phyloP scores from a whole-genome alignment of 495 filamentous ascomycete genomes.

The Antarctomyces pellizariae region DNA sequence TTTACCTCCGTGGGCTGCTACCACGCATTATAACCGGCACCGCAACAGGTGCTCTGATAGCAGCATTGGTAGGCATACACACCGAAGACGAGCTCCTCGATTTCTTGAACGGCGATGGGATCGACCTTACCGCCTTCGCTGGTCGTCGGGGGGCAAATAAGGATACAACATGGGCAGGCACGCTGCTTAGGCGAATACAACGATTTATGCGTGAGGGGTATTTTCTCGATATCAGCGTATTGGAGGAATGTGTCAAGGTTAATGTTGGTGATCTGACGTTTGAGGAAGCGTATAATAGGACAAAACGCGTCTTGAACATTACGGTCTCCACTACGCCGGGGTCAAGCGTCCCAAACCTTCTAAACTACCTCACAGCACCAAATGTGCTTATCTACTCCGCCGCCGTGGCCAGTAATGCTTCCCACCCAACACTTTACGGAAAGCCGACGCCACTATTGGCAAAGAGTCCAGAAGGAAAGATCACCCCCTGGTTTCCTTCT shows the following conservation, averaged over 20 bases:
- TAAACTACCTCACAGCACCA: constrained; percentile 87
- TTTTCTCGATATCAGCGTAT: constrained; percentile 56
- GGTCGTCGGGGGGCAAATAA: constrained; percentile 11
- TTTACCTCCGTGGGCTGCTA: constrained; percentile 62
- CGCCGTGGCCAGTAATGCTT: constrained; percentile 75
- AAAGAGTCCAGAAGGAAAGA: constrained; percentile 56
- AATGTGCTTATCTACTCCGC: constrained; percentile 93
- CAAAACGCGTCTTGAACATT: constrained; percentile 78
- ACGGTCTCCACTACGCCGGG: constrained; percentile 55
- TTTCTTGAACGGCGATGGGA: constrained; percentile 53
- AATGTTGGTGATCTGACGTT: constrained; percentile 86
- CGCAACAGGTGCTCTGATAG: constrained; percentile 75
- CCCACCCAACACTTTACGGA: constrained; percentile 37
- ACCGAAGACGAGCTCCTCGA: constrained; percentile 63
- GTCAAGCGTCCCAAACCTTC: constrained; percentile 57
- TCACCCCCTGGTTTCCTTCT: constrained; percentile 55
- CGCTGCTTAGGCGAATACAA: constrained; percentile 32
- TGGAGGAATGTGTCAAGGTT: constrained; percentile 66
- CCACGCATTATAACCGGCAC: constrained; percentile 85
- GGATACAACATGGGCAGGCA: constrained; percentile 23
- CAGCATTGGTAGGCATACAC: constrained; percentile 72
- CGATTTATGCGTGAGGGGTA: constrained; percentile 54
- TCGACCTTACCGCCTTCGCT: constrained; percentile 66
- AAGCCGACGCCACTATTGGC: constrained; percentile 47
- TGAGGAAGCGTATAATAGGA: constrained; percentile 73